Base-by-base conservation (phyloP, 2,329 filamentous ascomycete genomes). In the Phoma sp. region DNA sequence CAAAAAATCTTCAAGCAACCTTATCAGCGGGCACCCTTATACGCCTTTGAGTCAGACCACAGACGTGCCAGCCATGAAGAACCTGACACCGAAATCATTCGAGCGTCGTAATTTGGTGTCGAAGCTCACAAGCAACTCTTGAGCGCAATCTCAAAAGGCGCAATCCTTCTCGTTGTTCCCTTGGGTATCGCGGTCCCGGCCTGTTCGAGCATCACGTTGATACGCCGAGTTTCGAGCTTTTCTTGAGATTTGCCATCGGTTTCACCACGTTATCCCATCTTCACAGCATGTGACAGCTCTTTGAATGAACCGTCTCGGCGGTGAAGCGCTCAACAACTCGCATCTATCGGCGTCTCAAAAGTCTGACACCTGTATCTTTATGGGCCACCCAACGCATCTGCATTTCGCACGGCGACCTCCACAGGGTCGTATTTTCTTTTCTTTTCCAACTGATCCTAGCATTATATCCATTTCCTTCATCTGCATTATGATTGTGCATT, bases 51-150 rank as follows among this genome's bases (percentile, higher is more conserved):
- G 38, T 24, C 55, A 51, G n/a, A 19, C 40, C 32, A 40, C 22
- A 43, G 27, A 48, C 50, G 6, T 37, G 43, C 33, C 58, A 47
- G 32, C 1, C 27, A 21, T 46, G 37, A 37, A 62, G 5, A 61
- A 63, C 6, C 43, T 48, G 7, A 43, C 61, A 6, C 60, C 58
- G 13, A 37, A 43, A 1, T 38, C 52, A 0, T 43, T 51, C 6
- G 36, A 38, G n/a, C 53, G 61, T 37, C 65, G 54, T 8, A 43
- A 57, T 29, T 65, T 65, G 1, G 52, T 59, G n/a, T 53, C 64
- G 1, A 61, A 52, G 31, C 29, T 67, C n/a, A 63, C 62, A 17
- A 55, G 51, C 22, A 62, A 38, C 24, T 65, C 57, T 24, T 65
- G 21, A 60, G 25, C 3, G 3, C 7, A n/a, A 7, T 4, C 7